Percentiles rank a stretch among this genome's conserved stretches.
These are phyloP conservation scores for Colletotrichum sp. DNA, from an alignment of 2,329 filamentous ascomycete species.

Conservation along the genomic window DNA sequence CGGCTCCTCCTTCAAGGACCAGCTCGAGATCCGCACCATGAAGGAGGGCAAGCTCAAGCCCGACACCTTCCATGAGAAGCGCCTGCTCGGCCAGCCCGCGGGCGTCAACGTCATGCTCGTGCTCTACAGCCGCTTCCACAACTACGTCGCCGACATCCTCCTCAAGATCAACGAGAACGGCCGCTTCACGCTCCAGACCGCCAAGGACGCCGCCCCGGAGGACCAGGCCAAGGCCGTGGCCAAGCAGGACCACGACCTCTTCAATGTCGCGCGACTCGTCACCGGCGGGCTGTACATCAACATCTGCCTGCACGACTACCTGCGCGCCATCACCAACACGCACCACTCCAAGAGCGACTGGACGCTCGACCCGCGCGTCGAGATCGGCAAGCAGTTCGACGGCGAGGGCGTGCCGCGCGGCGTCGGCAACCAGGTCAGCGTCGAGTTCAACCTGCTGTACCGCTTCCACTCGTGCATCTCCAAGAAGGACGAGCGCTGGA, in stretches of 20 bases:
- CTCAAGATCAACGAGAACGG: slow-evolving; percentile 84
- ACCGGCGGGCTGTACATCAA: slow-evolving; percentile 80
- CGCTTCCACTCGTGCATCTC: slow-evolving; percentile 69
- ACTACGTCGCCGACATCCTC: slow-evolving; percentile 80
- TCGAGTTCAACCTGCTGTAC: slow-evolving; percentile 73
- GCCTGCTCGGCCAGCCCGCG: slow-evolving; percentile 73
- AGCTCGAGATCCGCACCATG: slow-evolving; percentile 66
- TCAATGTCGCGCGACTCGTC: slow-evolving; percentile 77
- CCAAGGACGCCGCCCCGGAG: slow-evolving; percentile 31
- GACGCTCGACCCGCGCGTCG: slow-evolving; percentile 68
- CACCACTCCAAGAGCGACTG: slow-evolving; percentile 64
- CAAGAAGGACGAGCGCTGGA: slow-evolving; percentile 66
- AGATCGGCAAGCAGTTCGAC: slow-evolving; percentile 53
- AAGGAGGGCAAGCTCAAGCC: slow-evolving; percentile 73
- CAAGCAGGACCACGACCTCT: slow-evolving; percentile 78
- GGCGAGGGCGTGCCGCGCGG: slow-evolving; percentile 55
- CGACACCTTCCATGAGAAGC: slow-evolving; percentile 74
- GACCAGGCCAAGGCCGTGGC: slow-evolving; percentile 60
- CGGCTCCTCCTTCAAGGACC: slow-evolving; percentile 68
- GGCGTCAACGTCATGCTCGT: slow-evolving; percentile 70
- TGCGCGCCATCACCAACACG: slow-evolving; percentile 64
- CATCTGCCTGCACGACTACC: slow-evolving; percentile 69
- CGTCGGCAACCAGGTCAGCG: slow-evolving; percentile 69
- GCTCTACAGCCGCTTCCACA: slow-evolving; percentile 87
- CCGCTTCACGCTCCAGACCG: slow-evolving; percentile 71